Evolutionary conservation across 768 basidiomycete genomes (phyloP), one percentile per base, ranked within the genome.

Genomic region (Peribolospora kevripleyi): DNA sequence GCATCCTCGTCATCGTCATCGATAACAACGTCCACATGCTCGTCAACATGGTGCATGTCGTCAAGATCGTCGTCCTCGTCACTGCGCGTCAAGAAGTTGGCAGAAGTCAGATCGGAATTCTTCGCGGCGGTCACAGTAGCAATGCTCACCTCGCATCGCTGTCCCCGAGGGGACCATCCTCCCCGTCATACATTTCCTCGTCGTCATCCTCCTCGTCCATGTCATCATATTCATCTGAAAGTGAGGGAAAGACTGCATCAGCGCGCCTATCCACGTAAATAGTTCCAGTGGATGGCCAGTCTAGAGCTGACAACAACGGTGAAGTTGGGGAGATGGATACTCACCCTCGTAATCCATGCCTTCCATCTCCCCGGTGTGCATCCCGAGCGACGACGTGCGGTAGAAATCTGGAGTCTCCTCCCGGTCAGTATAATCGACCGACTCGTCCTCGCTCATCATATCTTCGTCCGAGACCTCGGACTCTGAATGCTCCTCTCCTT

Each of bases 331-430:
- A 10, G 55, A 40, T 4, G n/a, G 37, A 49, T 9, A 72, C 78
- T 60, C 63, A 80, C 25, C 61, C 37, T 63, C 65, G 38, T 63
- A 58, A 45, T 61, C 57, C 8, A 58, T 58, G 13, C 58, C 59
- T 49, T 67, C 66, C 52, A 67, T 61, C 59, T 67, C 64, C 47
- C 66, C 66, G 42, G 64, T 63, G 56, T 64, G 65, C 88, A 97
- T 88, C 58, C 90, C 93, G 43, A 98, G 74, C 7, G 93, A 84
- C 1, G 93, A 97, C 66, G 87, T 88, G 48, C 90, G 81, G 68
- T 97, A 97, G 14, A 97, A 70, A 67, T 97, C 87, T 4, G 86
- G 85, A 1, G 86, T 85, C 65, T 84, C 82, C 65, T 84, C 82
- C 7, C 81, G 75, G 39, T 68, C 74, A 38, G 65, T 68, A 36